Evolutionary conservation across 2,329 filamentous ascomycete species (phyloP).

Genomic region (Diaporthe sp.): DNA sequence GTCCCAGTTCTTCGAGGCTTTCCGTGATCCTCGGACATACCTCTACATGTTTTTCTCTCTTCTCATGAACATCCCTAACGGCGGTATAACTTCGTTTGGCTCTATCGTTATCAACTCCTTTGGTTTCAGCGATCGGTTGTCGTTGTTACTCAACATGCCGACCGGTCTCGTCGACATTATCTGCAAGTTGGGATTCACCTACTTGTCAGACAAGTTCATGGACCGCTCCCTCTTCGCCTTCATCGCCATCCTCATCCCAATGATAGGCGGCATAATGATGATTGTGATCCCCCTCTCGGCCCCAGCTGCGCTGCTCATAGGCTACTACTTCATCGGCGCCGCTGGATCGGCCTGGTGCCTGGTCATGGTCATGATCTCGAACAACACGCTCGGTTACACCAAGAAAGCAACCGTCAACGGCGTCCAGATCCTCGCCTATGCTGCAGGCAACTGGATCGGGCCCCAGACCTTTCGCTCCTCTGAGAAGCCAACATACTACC

Average conservation of each 20-base stretch:
- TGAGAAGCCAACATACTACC: constrained; percentile 43
- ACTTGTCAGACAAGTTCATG: constrained; percentile 43
- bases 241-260: constrained; percentile 46
- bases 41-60: constrained; percentile 63
- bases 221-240: constrained; percentile 45
- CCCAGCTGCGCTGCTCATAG: constrained; percentile 39
- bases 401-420: constrained; percentile 48
- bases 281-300: constrained; percentile 42
- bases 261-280: constrained; percentile 47
- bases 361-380: constrained; percentile 46
- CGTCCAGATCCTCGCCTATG: constrained; percentile 44
- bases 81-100: constrained; percentile 41
- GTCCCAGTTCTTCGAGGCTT: constrained; percentile 59
- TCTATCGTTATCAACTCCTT: constrained; percentile 41
- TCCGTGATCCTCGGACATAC: constrained; percentile 65
- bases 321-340: constrained; percentile 45
- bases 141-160: constrained; percentile 44
- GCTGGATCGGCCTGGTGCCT: constrained; percentile 45
- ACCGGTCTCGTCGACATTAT: constrained; percentile 41
- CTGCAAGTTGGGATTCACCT: constrained; percentile 45
- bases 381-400: constrained; percentile 47
- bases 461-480: constrained; percentile 44
- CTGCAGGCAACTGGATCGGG: constrained; percentile 45
- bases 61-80: constrained; percentile 43
- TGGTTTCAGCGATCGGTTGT: constrained; percentile 40